Percentiles rank a stretch among this genome's conserved stretches.
Evolutionary conservation across 2,329 filamentous ascomycete genomes (phyloP).

Genomic region (Meredithiella fracta): DNA sequence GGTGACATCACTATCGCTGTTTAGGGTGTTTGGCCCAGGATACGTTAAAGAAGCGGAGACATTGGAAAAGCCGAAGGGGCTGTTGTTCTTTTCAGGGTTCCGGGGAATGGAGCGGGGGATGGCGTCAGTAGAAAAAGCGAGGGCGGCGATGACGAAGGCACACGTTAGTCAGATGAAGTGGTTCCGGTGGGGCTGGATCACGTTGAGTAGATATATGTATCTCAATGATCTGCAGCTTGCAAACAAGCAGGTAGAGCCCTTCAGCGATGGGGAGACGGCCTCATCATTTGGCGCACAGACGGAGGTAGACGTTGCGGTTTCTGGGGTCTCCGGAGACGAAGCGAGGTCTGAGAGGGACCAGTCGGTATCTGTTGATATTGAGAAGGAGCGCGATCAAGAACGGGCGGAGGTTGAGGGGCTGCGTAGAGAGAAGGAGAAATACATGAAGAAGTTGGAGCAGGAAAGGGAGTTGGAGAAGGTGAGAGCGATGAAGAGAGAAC

Average conservation of each 20-base stretch:
- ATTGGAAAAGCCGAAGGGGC: conserved; percentile 33
- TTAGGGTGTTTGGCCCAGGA: conserved; percentile 26
- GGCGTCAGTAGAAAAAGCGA: conserved; percentile 39
- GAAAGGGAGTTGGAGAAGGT: conserved; percentile 5
- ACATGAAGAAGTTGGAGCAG: conserved; percentile 7
- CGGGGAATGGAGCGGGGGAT: conserved; percentile 29
- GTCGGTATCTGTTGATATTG: not conserved
- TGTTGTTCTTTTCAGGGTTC: conserved; percentile 59
- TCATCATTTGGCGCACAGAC: conserved; percentile 3
- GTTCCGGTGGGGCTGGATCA: conserved; percentile 96
- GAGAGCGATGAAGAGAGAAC: not conserved
- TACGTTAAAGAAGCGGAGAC: conserved; percentile 18
- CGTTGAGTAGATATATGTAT: conserved; percentile 81
- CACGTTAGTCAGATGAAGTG: conserved; percentile 96
- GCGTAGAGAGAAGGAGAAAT: conserved; percentile 9
- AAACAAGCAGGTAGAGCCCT: conserved; percentile 18
- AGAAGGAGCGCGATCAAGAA: conserved; percentile 1
- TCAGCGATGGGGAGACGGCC: not conserved
- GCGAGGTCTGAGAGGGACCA: not conserved
- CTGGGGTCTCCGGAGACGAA: not conserved
- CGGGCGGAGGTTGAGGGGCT: not conserved
- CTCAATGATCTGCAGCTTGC: conserved; percentile 67
- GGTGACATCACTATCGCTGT: conserved; percentile 48
- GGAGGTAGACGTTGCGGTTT: not conserved
- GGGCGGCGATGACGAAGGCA: conserved; percentile 73